phyloP scores from a whole-genome alignment of 768 basidiomycete genomes.

The Phaeotremella skinneri region DNA sequence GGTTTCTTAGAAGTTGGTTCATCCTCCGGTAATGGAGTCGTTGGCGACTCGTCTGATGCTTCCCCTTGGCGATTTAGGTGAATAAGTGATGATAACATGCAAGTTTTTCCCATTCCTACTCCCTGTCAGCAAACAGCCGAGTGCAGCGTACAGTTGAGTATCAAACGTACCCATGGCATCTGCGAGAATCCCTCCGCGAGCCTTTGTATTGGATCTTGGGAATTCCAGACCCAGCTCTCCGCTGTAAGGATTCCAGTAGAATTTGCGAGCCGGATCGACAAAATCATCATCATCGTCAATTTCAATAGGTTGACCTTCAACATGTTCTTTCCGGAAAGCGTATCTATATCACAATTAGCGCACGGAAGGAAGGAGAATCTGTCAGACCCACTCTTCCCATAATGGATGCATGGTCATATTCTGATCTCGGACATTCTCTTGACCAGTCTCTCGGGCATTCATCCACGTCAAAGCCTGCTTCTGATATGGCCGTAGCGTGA shows the following conservation, averaged over 20 bases:
- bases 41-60: constrained; percentile 43
- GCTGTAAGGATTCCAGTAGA: constrained; percentile 46
- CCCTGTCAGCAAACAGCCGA: neutral
- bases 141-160: too few species aligned
- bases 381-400: constrained; percentile 77
- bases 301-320: constrained; percentile 64
- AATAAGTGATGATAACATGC: constrained; percentile 82
- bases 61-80: constrained; percentile 64
- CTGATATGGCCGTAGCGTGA: constrained; percentile 80
- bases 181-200: constrained; percentile 86
- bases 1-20: constrained; percentile 37
- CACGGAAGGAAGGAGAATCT: neutral
- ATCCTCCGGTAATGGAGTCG: constrained; percentile 20
- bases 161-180: constrained; percentile 55
- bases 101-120: constrained; percentile 51
- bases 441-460: constrained; percentile 76
- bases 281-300: constrained; percentile 70
- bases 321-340: constrained; percentile 64
- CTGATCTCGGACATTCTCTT: constrained; percentile 62
- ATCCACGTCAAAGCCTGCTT: constrained; percentile 94
- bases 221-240: constrained; percentile 81
- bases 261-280: constrained; percentile 33
- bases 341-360: constrained; percentile 59
- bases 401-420: constrained; percentile 76
- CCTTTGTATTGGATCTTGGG: constrained; percentile 72